Base-by-base conservation (phyloP, 2,329 filamentous ascomycete genomes). In the Hymenoscyphus infarciens region DNA sequence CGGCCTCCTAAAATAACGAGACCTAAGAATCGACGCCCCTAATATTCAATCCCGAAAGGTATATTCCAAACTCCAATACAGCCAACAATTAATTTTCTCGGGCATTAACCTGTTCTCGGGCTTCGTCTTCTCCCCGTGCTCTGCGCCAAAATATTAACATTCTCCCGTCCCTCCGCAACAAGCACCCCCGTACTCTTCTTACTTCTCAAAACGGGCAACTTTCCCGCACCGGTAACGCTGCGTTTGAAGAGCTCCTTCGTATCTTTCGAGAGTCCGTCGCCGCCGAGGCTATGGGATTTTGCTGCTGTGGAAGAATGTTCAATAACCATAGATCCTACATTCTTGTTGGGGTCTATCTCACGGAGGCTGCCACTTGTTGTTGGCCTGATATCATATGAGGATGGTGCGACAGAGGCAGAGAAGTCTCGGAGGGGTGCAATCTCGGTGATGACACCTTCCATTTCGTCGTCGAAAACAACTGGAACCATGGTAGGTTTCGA, bases 261-360 rank as follows among this genome's bases (percentile, higher is more conserved):
- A 66, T 66, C 61, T 35, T 65, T 65, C 8, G 53, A 35, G 45
- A 52, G 45, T 16, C 39, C 27, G 39, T 60, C 53, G 8, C 31
- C 52, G 22, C 31, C 25, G 35, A 52, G 42, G 27, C 25, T 61
- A 19, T 38, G 54, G 15, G 55, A 61, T 29, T 16, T 33, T 19
- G n/a, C 57, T 25, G 45, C 57, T 25, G 45, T 52, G 19, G 45
- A 52, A 60, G 55, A 58, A 31, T 52, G 42, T 65, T 64, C 56
- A 45, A 61, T 45, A 61, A 35, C 68, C 60, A 65, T 60, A 63
- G 70, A 72, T 66, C 73, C 75, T 70, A 80, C 75, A 72, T 80
- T 80, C 70, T 79, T 64, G 61, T 75, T 75, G 31, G 66, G 64
- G 74, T 83, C 78, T 77, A 82, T 75, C 77, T 83, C 80, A 75